A percentile compares a stretch with the other conserved stretches of the same genome.
phyloP scores from a whole-genome alignment of 2,329 filamentous ascomycete species.

The Aspergillus sp. region DNA sequence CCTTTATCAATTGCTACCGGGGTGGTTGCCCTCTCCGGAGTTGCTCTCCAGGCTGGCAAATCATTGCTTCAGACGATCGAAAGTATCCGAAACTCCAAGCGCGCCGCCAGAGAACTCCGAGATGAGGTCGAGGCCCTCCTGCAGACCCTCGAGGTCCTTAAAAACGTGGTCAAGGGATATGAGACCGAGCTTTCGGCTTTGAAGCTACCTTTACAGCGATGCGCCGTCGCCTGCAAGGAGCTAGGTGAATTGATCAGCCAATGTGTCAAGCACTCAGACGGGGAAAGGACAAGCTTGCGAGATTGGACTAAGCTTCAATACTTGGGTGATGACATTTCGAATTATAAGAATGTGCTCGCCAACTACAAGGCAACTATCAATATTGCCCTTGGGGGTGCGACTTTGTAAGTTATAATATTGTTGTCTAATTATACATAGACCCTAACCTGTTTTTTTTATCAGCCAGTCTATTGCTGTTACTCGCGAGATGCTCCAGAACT shows the following conservation, averaged over 20 bases:
- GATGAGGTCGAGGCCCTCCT: constrained; percentile 20
- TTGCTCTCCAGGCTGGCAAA: constrained; percentile 25
- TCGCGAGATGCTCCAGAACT: constrained; percentile 26
- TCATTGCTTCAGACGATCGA: constrained; percentile 20
- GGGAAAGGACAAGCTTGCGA: constrained; percentile 17
- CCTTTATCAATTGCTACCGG: constrained; percentile 19
- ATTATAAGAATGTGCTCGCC: constrained; percentile 22
- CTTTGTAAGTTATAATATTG: constrained; percentile 21
- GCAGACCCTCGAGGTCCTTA: constrained; percentile 16
- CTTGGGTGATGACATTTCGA: constrained; percentile 19
- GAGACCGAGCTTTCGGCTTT: constrained; percentile 18
- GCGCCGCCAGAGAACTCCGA: constrained; percentile 20
- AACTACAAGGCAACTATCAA: constrained; percentile 28
- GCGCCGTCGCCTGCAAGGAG: constrained; percentile 21
- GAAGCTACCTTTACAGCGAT: constrained; percentile 23
- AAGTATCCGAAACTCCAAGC: constrained; percentile 18
- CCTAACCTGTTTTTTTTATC: neutral
- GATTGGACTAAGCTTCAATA: constrained; percentile 16
- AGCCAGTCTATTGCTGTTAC: constrained; percentile 22
- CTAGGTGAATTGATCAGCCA: constrained; percentile 17
- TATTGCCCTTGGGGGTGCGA: constrained; percentile 27
- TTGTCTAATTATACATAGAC: neutral
- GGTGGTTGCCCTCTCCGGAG: constrained; percentile 20
- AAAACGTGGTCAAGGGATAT: constrained; percentile 12
- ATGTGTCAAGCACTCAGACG: constrained; percentile 15